phyloP scores from a whole-genome alignment of 768 basidiomycete genomes.

The Gelatoporia subvermispora region DNA sequence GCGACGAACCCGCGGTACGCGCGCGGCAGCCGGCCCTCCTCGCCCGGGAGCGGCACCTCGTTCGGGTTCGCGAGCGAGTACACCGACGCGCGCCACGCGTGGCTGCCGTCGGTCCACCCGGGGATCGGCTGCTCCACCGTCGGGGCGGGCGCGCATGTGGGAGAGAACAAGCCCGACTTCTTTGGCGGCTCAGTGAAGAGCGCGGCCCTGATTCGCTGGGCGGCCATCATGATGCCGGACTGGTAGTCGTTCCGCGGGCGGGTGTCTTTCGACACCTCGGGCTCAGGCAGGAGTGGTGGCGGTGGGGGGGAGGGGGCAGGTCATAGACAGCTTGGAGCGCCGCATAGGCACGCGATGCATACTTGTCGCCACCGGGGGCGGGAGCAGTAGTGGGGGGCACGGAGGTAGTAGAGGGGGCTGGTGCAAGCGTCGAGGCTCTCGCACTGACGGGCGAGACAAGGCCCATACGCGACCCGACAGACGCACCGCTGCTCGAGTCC shows the following conservation, averaged over 20 bases:
- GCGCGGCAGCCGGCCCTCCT: conserved; percentile 26
- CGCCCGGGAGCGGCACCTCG: conserved; percentile 14
- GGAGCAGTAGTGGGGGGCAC: conserved; percentile 22
- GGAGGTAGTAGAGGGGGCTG: conserved; percentile 5
- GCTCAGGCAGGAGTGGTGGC: conserved; percentile 32
- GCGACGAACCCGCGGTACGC: conserved; percentile 43
- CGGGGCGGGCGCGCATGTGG: conserved; percentile 27
- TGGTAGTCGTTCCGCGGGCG: conserved; percentile 37
- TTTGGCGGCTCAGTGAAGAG: conserved; percentile 37
- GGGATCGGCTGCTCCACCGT: conserved; percentile 42
- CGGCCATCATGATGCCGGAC: conserved; percentile 68
- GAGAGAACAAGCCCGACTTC: conserved; percentile 3
- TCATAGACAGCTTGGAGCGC: conserved; percentile 36
- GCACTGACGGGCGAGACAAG: conserved; percentile 32
- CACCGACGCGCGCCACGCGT: conserved; percentile 62
- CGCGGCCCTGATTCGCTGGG: conserved; percentile 46
- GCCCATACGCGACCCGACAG: conserved; percentile 19
- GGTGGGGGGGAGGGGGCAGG: conserved; percentile 51
- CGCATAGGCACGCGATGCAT: conserved; percentile 27
- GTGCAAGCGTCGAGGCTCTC: conserved; percentile 10
- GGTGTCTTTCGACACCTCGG: conserved; percentile 18
- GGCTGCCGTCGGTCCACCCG: conserved; percentile 66
- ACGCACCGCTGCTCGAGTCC: conserved; percentile 32
- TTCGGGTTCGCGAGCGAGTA: conserved; percentile 48
- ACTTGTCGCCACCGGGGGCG: conserved; percentile 9